These are phyloP conservation scores for Cairneyella variabilis DNA, from an alignment of 495 filamentous ascomycete species.

Conservation along the genomic window DNA sequence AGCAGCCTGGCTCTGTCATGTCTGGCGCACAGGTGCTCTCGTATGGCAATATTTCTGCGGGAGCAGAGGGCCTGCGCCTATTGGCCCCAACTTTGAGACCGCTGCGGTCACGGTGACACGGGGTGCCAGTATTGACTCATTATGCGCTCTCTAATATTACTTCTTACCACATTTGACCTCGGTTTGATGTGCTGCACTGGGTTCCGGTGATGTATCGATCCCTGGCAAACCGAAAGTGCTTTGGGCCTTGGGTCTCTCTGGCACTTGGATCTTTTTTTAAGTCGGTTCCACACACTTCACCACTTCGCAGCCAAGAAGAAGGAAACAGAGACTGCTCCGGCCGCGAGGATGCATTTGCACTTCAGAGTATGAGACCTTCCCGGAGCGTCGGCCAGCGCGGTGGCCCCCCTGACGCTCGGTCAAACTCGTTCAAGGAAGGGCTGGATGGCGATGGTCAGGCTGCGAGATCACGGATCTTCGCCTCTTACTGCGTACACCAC, in stretches of 20 bases:
- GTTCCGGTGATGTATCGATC: not conserved
- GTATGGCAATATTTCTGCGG: no score
- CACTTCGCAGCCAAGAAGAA: no score
- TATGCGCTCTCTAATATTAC: constrained; percentile 1
- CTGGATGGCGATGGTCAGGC: no score
- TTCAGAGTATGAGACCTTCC: no score
- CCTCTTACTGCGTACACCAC: not conserved
- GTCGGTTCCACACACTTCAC: constrained; percentile 3
- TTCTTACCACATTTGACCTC: not conserved
- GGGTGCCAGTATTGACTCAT: constrained; percentile 6
- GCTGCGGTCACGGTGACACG: constrained; percentile 2
- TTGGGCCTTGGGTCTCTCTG: not conserved
- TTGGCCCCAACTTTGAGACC: not conserved
- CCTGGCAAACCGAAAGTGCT: not conserved
- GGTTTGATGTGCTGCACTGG: not conserved
- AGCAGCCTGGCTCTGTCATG: no score
- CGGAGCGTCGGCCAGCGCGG: no score
- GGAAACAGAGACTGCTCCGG: not conserved
- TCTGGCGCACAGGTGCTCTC: no score
- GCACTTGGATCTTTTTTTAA: no score
- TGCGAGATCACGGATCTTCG: not conserved
- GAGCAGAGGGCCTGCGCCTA: no score
- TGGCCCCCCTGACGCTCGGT: no score
- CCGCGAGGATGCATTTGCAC: not conserved
- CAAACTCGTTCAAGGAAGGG: not conserved